Evolutionary conservation across 2,329 filamentous ascomycete species (phyloP).

Genomic region (Phyllosticta paracitricarpa): DNA sequence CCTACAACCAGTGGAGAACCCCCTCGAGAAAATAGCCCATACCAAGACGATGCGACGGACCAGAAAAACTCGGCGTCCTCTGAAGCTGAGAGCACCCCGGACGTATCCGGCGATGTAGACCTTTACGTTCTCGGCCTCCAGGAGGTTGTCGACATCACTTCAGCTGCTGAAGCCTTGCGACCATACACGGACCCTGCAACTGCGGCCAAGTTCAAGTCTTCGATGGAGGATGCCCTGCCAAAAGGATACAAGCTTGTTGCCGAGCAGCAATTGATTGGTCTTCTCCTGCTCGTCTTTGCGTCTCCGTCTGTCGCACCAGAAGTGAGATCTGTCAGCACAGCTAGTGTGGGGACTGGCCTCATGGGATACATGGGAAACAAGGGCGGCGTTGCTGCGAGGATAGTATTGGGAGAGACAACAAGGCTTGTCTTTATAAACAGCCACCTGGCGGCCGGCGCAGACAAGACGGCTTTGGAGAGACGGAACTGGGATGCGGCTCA

Average conservation of each 20-base stretch:
- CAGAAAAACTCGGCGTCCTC: constrained; percentile 36
- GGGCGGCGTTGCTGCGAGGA: constrained; percentile 70
- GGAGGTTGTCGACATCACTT: constrained; percentile 80
- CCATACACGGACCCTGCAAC: constrained; percentile 64
- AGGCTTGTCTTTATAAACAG: constrained; percentile 83
- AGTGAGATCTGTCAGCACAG: constrained; percentile 72
- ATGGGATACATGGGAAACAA: constrained; percentile 96
- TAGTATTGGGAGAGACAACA: constrained; percentile 84
- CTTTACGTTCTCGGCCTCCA: constrained; percentile 87
- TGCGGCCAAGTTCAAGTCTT: constrained; percentile 70
- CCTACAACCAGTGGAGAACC: constrained; percentile 12
- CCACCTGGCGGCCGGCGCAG: constrained; percentile 79
- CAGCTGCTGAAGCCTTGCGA: constrained; percentile 66
- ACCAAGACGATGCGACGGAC: constrained; percentile 39
- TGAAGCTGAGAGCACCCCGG: constrained; percentile 40
- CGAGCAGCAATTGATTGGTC: constrained; percentile 75
- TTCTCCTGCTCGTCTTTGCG: constrained; percentile 77
- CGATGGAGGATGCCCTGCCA: constrained; percentile 64
- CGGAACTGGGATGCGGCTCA: constrained; percentile 85
- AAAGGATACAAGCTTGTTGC: constrained; percentile 65
- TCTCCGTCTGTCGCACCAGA: constrained; percentile 64
- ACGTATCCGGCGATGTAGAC: constrained; percentile 51
- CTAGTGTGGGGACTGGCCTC: constrained; percentile 76
- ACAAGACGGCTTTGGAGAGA: constrained; percentile 66
- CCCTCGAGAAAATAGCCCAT: constrained; percentile 35